Evolutionary conservation across 2,329 filamentous ascomycete species (phyloP).

Genomic region (Didymellaceae sp.): DNA sequence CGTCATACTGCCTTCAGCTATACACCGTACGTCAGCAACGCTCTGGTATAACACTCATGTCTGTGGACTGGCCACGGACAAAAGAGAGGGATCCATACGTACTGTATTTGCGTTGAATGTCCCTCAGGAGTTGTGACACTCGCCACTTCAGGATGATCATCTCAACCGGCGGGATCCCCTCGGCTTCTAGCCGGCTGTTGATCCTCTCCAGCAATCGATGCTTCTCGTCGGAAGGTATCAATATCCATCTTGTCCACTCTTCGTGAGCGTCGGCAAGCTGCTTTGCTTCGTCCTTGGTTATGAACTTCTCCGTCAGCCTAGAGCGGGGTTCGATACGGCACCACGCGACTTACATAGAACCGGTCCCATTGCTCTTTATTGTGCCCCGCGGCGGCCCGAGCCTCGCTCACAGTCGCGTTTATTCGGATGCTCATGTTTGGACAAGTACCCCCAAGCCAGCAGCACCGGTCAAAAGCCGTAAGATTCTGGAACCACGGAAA

Average conservation of each 20-base stretch:
- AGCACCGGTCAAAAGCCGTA: slow-evolving; percentile 30
- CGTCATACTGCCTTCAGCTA: slow-evolving; percentile 48
- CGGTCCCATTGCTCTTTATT: slow-evolving; percentile 48
- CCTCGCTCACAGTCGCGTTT: slow-evolving; percentile 48
- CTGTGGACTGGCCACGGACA: too few species aligned
- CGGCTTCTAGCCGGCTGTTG: slow-evolving; percentile 42
- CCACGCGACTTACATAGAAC: slow-evolving; percentile 43
- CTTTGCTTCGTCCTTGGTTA: slow-evolving; percentile 48
- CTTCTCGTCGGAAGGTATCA: slow-evolving; percentile 47
- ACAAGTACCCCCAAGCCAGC: slow-evolving; percentile 26
- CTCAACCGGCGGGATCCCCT: slow-evolving; percentile 46
- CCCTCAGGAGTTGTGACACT: slow-evolving; percentile 45
- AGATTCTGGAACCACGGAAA: slow-evolving; percentile 40
- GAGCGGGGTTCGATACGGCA: slow-evolving; percentile 14
- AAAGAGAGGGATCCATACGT: slow-evolving; percentile 35
- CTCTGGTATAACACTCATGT: too few species aligned
- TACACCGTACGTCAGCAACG: slow-evolving; percentile 40
- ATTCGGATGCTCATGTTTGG: slow-evolving; percentile 47
- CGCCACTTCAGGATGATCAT: slow-evolving; percentile 50
- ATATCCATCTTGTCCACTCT: slow-evolving; percentile 48
- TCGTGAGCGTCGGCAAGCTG: slow-evolving; percentile 45
- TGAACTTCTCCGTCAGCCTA: slow-evolving; percentile 43
- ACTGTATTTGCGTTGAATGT: slow-evolving; percentile 48
- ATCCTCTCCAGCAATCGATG: slow-evolving; percentile 45
- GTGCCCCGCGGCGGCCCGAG: slow-evolving; percentile 43